These are phyloP conservation scores for Candida pseudocylindracea DNA, from an alignment of 1,139 yeast genomes.

Conservation along the genomic window DNA sequence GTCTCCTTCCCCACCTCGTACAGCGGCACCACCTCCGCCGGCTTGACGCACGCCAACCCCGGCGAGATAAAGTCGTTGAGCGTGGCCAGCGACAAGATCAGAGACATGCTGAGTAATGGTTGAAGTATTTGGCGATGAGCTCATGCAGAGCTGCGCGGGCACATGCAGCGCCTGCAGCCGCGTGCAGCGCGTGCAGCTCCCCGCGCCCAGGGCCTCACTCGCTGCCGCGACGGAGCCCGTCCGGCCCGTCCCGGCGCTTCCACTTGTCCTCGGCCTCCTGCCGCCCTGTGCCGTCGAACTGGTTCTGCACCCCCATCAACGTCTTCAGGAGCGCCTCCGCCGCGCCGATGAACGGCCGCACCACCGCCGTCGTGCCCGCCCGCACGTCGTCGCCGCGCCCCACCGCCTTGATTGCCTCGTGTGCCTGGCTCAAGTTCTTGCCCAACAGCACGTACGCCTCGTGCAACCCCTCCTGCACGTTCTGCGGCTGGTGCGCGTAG, in stretches of 20 bases:
- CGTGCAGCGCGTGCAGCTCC: too few relatives aligned
- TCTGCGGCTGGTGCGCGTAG: slow-evolving; percentile 69
- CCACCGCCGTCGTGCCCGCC: slow-evolving; percentile 60
- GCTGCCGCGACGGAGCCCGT: too few relatives aligned
- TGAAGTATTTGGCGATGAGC: background rate
- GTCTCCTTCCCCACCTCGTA: slow-evolving; percentile 24
- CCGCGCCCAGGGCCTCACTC: too few relatives aligned
- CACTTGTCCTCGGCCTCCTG: slow-evolving; percentile 14
- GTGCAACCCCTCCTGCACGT: slow-evolving; percentile 45
- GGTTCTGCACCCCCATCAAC: slow-evolving; percentile 66
- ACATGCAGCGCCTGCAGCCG: too few relatives aligned
- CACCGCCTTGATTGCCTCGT: slow-evolving; percentile 23
- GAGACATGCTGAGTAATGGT: slow-evolving; percentile 34
- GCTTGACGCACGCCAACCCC: slow-evolving; percentile 87
- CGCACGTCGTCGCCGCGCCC: slow-evolving; percentile 39
- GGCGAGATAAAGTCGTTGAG: slow-evolving; percentile 89
- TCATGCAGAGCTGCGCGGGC: too few relatives aligned
- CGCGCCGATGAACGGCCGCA: slow-evolving; percentile 81
- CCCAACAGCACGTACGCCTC: slow-evolving; percentile 58
- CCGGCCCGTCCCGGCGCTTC: background rate
- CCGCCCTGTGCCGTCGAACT: slow-evolving; percentile 37
- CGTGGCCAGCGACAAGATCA: slow-evolving; percentile 71
- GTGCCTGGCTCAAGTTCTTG: slow-evolving; percentile 43
- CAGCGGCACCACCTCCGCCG: slow-evolving; percentile 19
- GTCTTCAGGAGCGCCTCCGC: slow-evolving; percentile 78